Evolutionary conservation across 1,284 basidiomycete species (phyloP).

Genomic region (Malassezia sp.): DNA sequence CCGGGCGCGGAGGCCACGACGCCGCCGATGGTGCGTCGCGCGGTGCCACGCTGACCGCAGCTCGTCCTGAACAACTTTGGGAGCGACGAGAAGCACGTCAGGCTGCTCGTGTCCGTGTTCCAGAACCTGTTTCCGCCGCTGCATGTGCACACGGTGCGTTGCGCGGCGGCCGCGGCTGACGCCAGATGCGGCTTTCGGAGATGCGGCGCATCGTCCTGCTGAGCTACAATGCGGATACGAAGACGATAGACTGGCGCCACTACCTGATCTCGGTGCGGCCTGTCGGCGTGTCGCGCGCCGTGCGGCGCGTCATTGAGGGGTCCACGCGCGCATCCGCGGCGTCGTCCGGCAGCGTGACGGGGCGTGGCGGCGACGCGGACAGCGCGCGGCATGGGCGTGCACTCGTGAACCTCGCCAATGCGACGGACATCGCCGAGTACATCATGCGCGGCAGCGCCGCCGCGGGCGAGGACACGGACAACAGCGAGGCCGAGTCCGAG

Average conservation of each 20-base stretch:
- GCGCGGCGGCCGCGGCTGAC: too few species aligned
- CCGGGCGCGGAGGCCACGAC: constrained; percentile 68
- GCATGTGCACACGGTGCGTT: constrained; percentile 59
- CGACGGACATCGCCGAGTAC: constrained; percentile 92
- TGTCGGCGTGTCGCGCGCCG: constrained; percentile 79
- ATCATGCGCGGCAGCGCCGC: constrained; percentile 64
- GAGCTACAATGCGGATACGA: constrained; percentile 74
- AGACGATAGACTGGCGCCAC: constrained; percentile 84
- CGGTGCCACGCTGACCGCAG: constrained; percentile 52
- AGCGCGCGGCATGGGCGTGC: constrained; percentile 14
- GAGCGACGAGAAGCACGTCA: constrained; percentile 60
- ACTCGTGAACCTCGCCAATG: constrained; percentile 69
- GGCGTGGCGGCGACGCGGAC: constrained; percentile 9
- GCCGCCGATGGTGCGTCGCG: constrained; percentile 68
- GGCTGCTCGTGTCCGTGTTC: constrained; percentile 61
- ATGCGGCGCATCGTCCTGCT: constrained; percentile 73
- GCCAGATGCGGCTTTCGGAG: constrained; percentile 43
- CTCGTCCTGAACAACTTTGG: constrained; percentile 58
- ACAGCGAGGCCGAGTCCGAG: constrained; percentile 56
- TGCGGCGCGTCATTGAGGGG: constrained; percentile 77
- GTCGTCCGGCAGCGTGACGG: constrained; percentile 12
- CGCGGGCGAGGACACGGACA: constrained; percentile 55
- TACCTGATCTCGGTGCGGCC: constrained; percentile 90
- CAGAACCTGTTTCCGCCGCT: constrained; percentile 79
- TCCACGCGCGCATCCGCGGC: constrained; percentile 42